These are phyloP conservation scores for Botrytis fragariae DNA, from an alignment of 2,329 filamentous ascomycete genomes.

Conservation along the genomic window DNA sequence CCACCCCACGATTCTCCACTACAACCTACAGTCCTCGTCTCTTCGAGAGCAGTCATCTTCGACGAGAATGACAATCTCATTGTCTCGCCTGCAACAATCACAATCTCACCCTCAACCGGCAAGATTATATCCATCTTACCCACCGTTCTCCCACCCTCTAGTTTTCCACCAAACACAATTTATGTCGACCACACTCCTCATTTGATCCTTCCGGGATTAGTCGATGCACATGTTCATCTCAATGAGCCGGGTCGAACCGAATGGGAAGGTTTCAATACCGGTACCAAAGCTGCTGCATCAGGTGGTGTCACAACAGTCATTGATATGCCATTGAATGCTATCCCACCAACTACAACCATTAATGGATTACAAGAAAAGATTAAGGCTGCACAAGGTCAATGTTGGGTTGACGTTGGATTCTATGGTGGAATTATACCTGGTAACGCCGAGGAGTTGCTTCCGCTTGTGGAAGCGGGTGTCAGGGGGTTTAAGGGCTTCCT, in stretches of 20 bases:
- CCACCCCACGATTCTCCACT: conserved; percentile 36
- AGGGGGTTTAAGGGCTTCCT: conserved; percentile 97
- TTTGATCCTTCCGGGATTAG: conserved; percentile 83
- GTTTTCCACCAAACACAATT: conserved; percentile 68
- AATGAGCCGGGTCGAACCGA: conserved; percentile 96
- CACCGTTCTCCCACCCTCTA: conserved; percentile 67
- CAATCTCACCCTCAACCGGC: conserved; percentile 73
- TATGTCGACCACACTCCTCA: conserved; percentile 85
- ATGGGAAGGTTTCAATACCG: conserved; percentile 98
- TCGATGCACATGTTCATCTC: conserved; percentile 95
- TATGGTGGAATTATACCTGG: conserved; percentile 94
- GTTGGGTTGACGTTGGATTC: conserved; percentile 98
- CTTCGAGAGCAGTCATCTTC: conserved; percentile 77
- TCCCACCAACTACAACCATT: conserved; percentile 92
- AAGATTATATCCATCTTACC: conserved; percentile 79
- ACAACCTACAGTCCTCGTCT: conserved; percentile 73
- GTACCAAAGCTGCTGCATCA: conserved; percentile 88
- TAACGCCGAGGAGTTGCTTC: conserved; percentile 75
- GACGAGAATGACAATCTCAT: conserved; percentile 59
- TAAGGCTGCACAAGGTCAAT: conserved; percentile 77
- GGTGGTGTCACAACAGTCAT: conserved; percentile 95
- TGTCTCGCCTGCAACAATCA: conserved; percentile 78
- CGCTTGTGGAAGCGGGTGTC: conserved; percentile 80
- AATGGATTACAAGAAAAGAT: conserved; percentile 81
- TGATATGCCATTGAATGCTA: conserved; percentile 97